These are phyloP conservation scores for Corallochytrium limacisporum DNA, from an alignment of 78 protist genomes.

Conservation along the genomic window DNA sequence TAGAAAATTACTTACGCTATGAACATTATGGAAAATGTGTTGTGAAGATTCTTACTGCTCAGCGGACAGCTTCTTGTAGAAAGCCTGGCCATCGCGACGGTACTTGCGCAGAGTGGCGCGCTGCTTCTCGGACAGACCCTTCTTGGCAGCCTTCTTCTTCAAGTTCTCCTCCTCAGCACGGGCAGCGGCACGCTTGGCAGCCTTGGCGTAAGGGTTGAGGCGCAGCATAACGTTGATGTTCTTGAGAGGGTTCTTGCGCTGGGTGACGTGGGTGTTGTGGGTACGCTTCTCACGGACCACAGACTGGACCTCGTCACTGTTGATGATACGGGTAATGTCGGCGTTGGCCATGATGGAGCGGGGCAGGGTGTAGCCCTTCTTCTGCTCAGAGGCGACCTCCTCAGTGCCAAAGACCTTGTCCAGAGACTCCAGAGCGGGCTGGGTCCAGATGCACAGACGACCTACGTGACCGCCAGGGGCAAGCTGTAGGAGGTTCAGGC, in stretches of 20 bases:
- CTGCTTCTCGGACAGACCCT: neutral
- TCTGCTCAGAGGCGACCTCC: conserved; percentile 19
- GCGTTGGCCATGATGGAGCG: conserved; percentile 71
- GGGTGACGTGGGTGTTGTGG: neutral
- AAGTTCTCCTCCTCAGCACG: neutral
- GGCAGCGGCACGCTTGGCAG: conserved; percentile 1
- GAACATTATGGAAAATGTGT: too few species aligned
- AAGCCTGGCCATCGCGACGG: too few species aligned
- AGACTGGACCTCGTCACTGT: conserved; percentile 86
- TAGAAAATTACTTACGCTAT: too few species aligned
- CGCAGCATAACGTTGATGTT: conserved; percentile 40
- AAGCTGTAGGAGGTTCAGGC: conserved; percentile 94
- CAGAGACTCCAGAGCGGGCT: conserved; percentile 87
- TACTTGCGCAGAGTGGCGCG: neutral
- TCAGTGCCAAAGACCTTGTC: conserved; percentile 73
- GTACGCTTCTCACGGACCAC: conserved; percentile 32
- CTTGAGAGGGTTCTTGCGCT: conserved; percentile 77
- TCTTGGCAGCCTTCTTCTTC: neutral
- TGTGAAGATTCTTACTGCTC: too few species aligned
- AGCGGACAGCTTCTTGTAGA: too few species aligned
- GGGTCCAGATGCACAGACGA: conserved; percentile 98
- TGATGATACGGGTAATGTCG: conserved; percentile 87
- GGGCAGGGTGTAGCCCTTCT: conserved; percentile 79
- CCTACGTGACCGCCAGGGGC: conserved; percentile 99
- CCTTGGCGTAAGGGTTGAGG: conserved; percentile 81